Percentiles rank a stretch among this genome's conserved stretches.
phyloP scores from a whole-genome alignment of 1,284 basidiomycete genomes.

The Cutaneotrichosporon sp. region DNA sequence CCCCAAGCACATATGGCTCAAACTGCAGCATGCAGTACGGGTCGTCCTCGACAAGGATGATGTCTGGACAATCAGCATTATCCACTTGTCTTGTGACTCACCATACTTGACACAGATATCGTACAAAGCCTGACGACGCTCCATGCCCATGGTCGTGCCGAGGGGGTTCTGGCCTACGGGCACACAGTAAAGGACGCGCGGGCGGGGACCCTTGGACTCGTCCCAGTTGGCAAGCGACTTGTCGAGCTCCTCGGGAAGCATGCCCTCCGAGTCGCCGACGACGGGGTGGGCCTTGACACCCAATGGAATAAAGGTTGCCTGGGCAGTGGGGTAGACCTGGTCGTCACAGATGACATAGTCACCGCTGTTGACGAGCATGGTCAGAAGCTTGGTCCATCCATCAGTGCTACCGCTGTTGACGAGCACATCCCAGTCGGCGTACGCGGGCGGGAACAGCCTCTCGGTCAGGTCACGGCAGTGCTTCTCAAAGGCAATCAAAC shows the following conservation, averaged over 20 bases:
- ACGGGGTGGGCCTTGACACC: constrained; percentile 43
- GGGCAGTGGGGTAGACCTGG: constrained; percentile 45
- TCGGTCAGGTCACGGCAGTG: constrained; percentile 53
- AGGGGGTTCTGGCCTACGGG: constrained; percentile 60
- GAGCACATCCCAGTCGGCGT: constrained; percentile 57
- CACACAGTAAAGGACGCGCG: constrained; percentile 60
- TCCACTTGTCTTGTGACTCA: constrained; percentile 6
- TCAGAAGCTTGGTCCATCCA: constrained; percentile 49
- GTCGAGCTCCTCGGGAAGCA: constrained; percentile 59
- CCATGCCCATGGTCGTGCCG: constrained; percentile 61
- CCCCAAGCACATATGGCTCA: constrained; percentile 11
- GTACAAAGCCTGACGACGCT: constrained; percentile 69
- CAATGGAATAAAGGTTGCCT: constrained; percentile 29
- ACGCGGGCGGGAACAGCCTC: constrained; percentile 61
- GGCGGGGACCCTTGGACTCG: constrained; percentile 51
- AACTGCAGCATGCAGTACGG: constrained; percentile 65
- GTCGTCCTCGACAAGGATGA: constrained; percentile 68
- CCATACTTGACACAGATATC: constrained; percentile 65
- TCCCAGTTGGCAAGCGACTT: constrained; percentile 62
- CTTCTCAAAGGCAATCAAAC: constrained; percentile 20
- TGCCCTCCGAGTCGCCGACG: constrained; percentile 64
- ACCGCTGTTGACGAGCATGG: constrained; percentile 63
- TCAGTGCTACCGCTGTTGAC: constrained; percentile 70
- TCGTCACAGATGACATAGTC: constrained; percentile 61
- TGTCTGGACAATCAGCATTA: constrained; percentile 43